Evolutionary conservation across 2,329 filamentous ascomycete species (phyloP).

Genomic region (Pyrenochaeta sp.): DNA sequence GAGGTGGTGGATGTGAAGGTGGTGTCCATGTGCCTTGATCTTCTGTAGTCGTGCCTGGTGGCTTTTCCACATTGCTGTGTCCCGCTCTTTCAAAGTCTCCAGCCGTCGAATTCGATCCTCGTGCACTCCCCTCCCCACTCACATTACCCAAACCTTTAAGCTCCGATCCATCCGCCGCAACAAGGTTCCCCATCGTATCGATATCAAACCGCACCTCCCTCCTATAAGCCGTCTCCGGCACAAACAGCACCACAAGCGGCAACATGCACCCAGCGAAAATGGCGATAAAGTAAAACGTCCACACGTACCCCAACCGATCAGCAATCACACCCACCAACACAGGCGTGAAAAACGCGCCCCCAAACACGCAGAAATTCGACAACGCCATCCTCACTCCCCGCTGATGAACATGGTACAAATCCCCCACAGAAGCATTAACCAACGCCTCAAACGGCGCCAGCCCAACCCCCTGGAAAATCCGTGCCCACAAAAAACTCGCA

Average conservation of each 20-base stretch:
- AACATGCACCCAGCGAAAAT: conserved; percentile 80
- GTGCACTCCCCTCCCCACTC: not conserved
- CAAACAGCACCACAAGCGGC: conserved; percentile 77
- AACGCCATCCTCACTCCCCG: conserved; percentile 89
- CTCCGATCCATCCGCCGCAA: conserved; percentile 14
- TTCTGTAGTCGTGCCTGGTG: not conserved
- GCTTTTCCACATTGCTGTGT: conserved; percentile 1
- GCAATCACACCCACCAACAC: conserved; percentile 92
- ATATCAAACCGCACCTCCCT: conserved; percentile 74
- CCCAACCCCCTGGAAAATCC: conserved; percentile 86
- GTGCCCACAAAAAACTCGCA: conserved; percentile 75
- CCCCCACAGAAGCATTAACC: conserved; percentile 87
- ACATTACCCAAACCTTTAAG: not conserved
- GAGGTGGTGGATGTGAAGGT: not conserved
- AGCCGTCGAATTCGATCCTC: not conserved
- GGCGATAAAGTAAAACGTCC: conserved; percentile 87
- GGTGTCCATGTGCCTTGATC: not conserved
- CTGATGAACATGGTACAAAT: conserved; percentile 89
- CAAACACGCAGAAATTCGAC: conserved; percentile 73
- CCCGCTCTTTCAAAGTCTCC: conserved; percentile 9
- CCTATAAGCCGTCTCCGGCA: conserved; percentile 83
- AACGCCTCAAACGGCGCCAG: conserved; percentile 89
- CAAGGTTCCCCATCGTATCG: conserved; percentile 62
- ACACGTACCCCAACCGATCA: conserved; percentile 76
- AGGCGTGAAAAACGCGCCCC: conserved; percentile 79